Conservation (phyloP, 495 filamentous ascomycete species). For the Aspergillus hancockii region DNA sequence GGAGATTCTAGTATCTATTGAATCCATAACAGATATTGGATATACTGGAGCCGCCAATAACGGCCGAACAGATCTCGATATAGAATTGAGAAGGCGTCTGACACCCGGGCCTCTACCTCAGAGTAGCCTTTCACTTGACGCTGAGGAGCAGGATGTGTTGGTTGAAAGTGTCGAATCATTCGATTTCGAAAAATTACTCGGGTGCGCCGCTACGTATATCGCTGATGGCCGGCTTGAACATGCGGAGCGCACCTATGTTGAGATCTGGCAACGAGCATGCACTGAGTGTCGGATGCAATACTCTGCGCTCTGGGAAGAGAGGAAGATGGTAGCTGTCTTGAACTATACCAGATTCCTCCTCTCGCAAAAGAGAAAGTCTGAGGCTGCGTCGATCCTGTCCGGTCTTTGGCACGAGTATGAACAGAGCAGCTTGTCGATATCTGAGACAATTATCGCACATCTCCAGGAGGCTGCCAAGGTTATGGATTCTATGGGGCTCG, state of each 20-base stretch:
- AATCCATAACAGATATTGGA: too few species aligned
- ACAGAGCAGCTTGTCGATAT: slow-evolving; percentile 23
- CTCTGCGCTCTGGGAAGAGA: slow-evolving; percentile 34
- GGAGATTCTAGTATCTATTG: slow-evolving; percentile 12
- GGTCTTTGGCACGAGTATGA: slow-evolving; percentile 42
- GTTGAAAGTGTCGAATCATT: slow-evolving; percentile 22
- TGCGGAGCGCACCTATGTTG: slow-evolving; percentile 38
- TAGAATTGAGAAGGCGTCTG: too few species aligned
- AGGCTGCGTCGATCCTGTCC: slow-evolving; percentile 39
- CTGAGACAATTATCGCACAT: slow-evolving; percentile 28
- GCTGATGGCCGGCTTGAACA: slow-evolving; percentile 25
- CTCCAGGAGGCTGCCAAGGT: slow-evolving; percentile 38
- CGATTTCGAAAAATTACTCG: too few species aligned
- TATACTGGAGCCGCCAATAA: too few species aligned
- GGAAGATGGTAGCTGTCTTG: slow-evolving; percentile 31
- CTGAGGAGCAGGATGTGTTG: too few species aligned
- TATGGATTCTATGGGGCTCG: slow-evolving; percentile 38
- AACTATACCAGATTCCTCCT: slow-evolving; percentile 42
- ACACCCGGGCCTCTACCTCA: too few species aligned
- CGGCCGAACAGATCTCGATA: too few species aligned
- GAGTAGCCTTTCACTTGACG: too few species aligned
- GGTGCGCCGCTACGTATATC: slow-evolving; percentile 27
- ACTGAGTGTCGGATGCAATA: slow-evolving; percentile 30
- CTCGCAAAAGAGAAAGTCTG: slow-evolving; percentile 33
- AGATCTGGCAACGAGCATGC: slow-evolving; percentile 40